phyloP scores from a whole-genome alignment of 306 rosid species.

The Mimosa pudica region DNA sequence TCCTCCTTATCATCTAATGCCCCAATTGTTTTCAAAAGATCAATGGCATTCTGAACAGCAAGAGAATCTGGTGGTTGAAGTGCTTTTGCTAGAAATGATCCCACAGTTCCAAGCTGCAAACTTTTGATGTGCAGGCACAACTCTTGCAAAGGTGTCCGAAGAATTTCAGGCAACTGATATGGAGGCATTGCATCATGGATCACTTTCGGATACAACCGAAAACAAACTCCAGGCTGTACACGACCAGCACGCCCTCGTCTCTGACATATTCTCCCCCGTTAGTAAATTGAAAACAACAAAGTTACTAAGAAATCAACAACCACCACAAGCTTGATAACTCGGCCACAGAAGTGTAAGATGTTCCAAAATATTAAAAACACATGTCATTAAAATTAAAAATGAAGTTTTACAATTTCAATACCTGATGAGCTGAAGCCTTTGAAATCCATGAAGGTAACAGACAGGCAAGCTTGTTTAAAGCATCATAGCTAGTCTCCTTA shows the following conservation, averaged over 20 bases:
- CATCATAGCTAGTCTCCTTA: conserved; percentile 98
- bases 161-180: conserved; percentile 94
- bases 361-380: conserved; percentile 26
- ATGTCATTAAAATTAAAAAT: background rate
- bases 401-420: conserved; percentile 40
- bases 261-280: conserved; percentile 51
- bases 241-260: conserved; percentile 99
- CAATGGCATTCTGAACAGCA: conserved; percentile 92
- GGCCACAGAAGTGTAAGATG: conserved; percentile 4
- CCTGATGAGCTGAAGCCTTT: conserved; percentile 98
- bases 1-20: conserved; percentile 84
- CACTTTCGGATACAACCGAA: conserved; percentile 83
- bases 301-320: conserved; percentile 15
- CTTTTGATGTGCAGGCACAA: conserved; percentile 93
- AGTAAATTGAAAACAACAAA: conserved; percentile 27
- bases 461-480: conserved; percentile 93
- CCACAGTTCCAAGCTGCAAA: conserved; percentile 90
- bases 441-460: conserved; percentile 95
- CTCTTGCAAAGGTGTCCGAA: conserved; percentile 96
- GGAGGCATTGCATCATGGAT: conserved; percentile 85
- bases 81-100: conserved; percentile 87
- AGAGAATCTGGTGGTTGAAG: conserved; percentile 97
- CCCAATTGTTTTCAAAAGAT: conserved; percentile 91
- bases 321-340: conserved; percentile 19
- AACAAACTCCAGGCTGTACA: conserved; percentile 95